These are phyloP conservation scores for Arthrobotrys musiformis DNA, from an alignment of 2,329 filamentous ascomycete genomes.

Conservation along the genomic window DNA sequence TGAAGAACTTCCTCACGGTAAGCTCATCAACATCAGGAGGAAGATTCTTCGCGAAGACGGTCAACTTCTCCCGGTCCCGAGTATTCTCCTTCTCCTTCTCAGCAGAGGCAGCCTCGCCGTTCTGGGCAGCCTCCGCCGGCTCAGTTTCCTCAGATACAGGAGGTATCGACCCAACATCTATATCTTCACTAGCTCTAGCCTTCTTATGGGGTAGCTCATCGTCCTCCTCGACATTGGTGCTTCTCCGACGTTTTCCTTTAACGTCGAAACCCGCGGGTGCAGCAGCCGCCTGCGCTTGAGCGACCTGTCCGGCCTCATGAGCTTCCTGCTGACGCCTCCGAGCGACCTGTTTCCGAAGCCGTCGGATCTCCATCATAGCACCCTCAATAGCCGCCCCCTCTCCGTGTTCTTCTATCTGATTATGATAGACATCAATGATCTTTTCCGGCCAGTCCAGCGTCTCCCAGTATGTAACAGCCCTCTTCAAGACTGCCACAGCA, in stretches of 20 bases:
- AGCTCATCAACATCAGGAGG: slow-evolving; percentile 76
- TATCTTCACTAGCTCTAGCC: slow-evolving; percentile 66
- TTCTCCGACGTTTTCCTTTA: slow-evolving; percentile 51
- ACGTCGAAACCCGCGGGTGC: slow-evolving; percentile 1
- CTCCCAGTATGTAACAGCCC: slow-evolving; percentile 71
- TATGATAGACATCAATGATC: slow-evolving; percentile 77
- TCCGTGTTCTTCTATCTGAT: slow-evolving; percentile 91
- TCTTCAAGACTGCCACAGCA: slow-evolving; percentile 76
- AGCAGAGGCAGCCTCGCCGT: slow-evolving; percentile 59
- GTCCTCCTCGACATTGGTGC: slow-evolving; percentile 66
- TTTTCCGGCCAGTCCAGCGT: slow-evolving; percentile 81
- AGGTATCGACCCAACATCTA: slow-evolving; percentile 59
- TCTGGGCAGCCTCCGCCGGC: slow-evolving; percentile 63
- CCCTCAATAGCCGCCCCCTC: slow-evolving; percentile 77
- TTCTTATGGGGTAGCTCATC: slow-evolving; percentile 74
- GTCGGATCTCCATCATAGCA: slow-evolving; percentile 78
- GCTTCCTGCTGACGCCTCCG: slow-evolving; percentile 60
- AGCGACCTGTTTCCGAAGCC: slow-evolving; percentile 68
- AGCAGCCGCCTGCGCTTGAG: slow-evolving; percentile 44
- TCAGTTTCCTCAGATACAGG: slow-evolving; percentile 60
- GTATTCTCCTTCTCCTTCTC: slow-evolving; percentile 60
- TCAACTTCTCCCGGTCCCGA: slow-evolving; percentile 84
- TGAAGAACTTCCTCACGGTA: slow-evolving; percentile 87
- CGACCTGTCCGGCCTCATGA: slow-evolving; percentile 58
- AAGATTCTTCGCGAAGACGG: slow-evolving; percentile 81